Conservation (phyloP, 371 early-diverging fungal species). For the Mortierella sp. region DNA sequence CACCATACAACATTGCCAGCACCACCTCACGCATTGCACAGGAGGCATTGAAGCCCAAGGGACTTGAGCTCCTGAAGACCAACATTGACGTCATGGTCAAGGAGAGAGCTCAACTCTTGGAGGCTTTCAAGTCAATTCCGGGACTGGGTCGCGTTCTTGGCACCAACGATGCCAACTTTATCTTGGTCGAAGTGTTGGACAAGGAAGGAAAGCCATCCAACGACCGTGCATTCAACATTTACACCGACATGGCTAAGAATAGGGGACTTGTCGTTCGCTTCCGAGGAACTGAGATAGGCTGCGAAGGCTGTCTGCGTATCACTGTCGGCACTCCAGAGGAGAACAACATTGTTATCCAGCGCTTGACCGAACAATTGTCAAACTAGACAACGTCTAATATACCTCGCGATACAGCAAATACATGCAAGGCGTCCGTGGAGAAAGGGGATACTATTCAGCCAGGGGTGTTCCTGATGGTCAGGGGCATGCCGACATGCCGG, state of each 20-base stretch:
- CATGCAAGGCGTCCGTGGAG: too few species aligned
- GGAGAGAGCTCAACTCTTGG: conserved; percentile 75
- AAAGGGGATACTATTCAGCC: too few species aligned
- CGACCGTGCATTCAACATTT: conserved; percentile 77
- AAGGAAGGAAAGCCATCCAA: conserved; percentile 73
- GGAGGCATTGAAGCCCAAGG: conserved; percentile 78
- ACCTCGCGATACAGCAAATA: too few species aligned
- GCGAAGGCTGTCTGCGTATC: conserved; percentile 91
- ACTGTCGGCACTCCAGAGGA: conserved; percentile 93
- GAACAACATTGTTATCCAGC: conserved; percentile 65
- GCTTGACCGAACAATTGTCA: conserved; percentile 59
- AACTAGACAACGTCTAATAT: not conserved
- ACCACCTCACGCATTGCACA: conserved; percentile 83
- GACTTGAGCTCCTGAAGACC: conserved; percentile 75
- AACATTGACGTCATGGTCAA: conserved; percentile 64
- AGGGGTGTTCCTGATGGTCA: too few species aligned
- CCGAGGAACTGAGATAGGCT: conserved; percentile 92
- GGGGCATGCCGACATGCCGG: too few species aligned
- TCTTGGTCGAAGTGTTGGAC: conserved; percentile 83
- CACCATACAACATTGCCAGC: conserved; percentile 97
- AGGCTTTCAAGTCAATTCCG: conserved; percentile 61
- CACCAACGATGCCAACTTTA: conserved; percentile 94
- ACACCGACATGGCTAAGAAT: conserved; percentile 84
- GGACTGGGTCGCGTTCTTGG: conserved; percentile 82
- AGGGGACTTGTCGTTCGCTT: conserved; percentile 92